Conservation (phyloP, 805 yeast genomes). For the Cyberlindnera galapagoensis region DNA sequence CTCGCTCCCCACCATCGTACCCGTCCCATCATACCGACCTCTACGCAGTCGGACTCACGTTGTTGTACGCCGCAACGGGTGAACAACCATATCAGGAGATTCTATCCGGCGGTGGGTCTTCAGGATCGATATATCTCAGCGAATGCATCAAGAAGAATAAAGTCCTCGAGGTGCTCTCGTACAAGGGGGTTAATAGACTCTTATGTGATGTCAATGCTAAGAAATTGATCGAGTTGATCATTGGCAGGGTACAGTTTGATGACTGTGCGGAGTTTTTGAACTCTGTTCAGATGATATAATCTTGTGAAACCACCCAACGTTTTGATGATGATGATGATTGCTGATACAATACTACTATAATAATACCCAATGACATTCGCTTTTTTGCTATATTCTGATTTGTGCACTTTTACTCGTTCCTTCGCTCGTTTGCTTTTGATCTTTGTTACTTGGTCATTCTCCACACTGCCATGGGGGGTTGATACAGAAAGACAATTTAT, state of each 20-base stretch:
- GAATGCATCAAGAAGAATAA: conserved; percentile 28
- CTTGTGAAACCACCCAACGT: no score
- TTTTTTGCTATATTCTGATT: no score
- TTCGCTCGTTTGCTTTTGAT: no score
- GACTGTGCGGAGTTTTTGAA: conserved; percentile 7
- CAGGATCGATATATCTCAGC: conserved; percentile 26
- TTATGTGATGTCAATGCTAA: conserved; percentile 13
- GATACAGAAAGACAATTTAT: no score
- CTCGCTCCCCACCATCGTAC: conserved; percentile 18
- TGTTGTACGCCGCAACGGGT: conserved; percentile 41
- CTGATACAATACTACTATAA: no score
- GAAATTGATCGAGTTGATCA: conserved; percentile 24
- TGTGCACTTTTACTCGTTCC: no score
- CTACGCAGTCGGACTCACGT: conserved; percentile 39
- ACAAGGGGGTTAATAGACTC: conserved; percentile 23
- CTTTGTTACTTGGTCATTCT: conserved; percentile 2
- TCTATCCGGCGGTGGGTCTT: conserved; percentile 5
- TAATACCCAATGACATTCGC: no score
- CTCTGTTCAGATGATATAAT: no score
- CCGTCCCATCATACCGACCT: conserved; percentile 36
- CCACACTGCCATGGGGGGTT: no score
- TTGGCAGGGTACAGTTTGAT: conserved; percentile 25
- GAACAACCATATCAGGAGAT: conserved; percentile 33
- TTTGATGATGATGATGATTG: no score
- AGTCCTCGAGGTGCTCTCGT: conserved; percentile 26